Evolutionary conservation across 441 rosid species (phyloP).

Genomic region (Isatis lusitanica): DNA sequence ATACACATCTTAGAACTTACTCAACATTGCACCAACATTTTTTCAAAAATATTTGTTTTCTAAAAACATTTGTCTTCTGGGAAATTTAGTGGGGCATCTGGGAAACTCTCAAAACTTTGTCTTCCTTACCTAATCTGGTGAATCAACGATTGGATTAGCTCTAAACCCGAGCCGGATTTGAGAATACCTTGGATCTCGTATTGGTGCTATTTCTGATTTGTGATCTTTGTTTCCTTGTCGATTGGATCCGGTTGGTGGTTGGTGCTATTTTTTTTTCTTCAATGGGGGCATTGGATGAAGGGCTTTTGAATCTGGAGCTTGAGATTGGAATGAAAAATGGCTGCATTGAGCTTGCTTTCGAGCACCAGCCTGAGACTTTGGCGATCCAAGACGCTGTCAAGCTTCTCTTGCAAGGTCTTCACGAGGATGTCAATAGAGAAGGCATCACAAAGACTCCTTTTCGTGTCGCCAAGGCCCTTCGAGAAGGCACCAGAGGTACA

Average conservation of each 20-base stretch:
- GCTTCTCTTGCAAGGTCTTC: slow-evolving; percentile 73
- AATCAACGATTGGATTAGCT: too few species aligned
- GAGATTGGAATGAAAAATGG: slow-evolving; percentile 57
- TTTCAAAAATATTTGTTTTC: too few species aligned
- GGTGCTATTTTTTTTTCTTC: slow-evolving; percentile 14
- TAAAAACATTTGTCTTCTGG: too few species aligned
- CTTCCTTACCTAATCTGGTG: background rate
- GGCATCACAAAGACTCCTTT: slow-evolving; percentile 89
- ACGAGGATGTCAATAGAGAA: slow-evolving; percentile 81
- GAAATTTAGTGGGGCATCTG: slow-evolving; percentile 22
- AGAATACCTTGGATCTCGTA: too few species aligned
- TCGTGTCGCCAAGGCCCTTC: slow-evolving; percentile 94
- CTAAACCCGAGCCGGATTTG: too few species aligned
- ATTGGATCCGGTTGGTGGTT: slow-evolving; percentile 34
- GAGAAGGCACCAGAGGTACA: slow-evolving; percentile 81
- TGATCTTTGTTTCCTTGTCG: slow-evolving; percentile 30
- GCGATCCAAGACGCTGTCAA: slow-evolving; percentile 82
- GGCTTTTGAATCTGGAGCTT: slow-evolving; percentile 56
- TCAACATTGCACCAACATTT: too few species aligned
- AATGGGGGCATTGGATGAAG: slow-evolving; percentile 87
- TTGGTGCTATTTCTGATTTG: slow-evolving; percentile 21
- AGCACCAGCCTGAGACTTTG: slow-evolving; percentile 55
- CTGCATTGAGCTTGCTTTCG: slow-evolving; percentile 48
- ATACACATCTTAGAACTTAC: too few species aligned
- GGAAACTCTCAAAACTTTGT: background rate